These are phyloP conservation scores for Pythium biforme DNA, from an alignment of 352 stramenopile species.

Conservation along the genomic window DNA sequence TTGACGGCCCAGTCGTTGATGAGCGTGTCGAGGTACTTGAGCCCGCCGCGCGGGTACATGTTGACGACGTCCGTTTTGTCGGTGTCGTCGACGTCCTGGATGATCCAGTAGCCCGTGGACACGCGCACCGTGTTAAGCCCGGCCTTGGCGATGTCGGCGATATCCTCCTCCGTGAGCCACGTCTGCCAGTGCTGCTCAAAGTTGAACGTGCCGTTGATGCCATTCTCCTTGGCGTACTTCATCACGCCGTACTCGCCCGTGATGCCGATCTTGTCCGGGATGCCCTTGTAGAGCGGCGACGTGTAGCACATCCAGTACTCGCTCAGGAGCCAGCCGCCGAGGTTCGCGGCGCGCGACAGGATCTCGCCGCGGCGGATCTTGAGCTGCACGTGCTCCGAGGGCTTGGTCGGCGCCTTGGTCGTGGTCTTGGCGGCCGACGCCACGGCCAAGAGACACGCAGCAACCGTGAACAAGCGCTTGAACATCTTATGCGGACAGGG, in stretches of 20 bases:
- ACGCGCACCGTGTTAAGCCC: slow-evolving; percentile 78
- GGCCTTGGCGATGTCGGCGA: slow-evolving; percentile 51
- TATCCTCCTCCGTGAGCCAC: slow-evolving; percentile 60
- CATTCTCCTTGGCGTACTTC: slow-evolving; percentile 36
- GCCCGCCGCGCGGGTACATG: slow-evolving; percentile 36
- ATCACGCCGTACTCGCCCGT: slow-evolving; percentile 52
- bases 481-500: slow-evolving; percentile 10
- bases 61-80: slow-evolving; percentile 31
- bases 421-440: slow-evolving; percentile 1
- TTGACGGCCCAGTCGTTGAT: slow-evolving; percentile 74
- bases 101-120: slow-evolving; percentile 79
- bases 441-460: slow-evolving; percentile 13
- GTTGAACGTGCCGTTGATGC: slow-evolving; percentile 32
- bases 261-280: slow-evolving; percentile 42
- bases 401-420: background rate
- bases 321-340: slow-evolving; percentile 80
- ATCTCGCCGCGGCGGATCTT: slow-evolving; percentile 38
- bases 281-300: slow-evolving; percentile 78
- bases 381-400: slow-evolving; percentile 21
- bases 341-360: slow-evolving; percentile 64
- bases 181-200: slow-evolving; percentile 61
- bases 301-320: slow-evolving; percentile 82
- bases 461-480: slow-evolving; percentile 8
- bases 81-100: slow-evolving; percentile 32
- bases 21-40: slow-evolving; percentile 74